A percentile compares a stretch with the other conserved stretches of the same genome.
Evolutionary conservation across 176 grass and related monocot genomes (phyloP).

Genomic region (Cenchrus purpureus): DNA sequence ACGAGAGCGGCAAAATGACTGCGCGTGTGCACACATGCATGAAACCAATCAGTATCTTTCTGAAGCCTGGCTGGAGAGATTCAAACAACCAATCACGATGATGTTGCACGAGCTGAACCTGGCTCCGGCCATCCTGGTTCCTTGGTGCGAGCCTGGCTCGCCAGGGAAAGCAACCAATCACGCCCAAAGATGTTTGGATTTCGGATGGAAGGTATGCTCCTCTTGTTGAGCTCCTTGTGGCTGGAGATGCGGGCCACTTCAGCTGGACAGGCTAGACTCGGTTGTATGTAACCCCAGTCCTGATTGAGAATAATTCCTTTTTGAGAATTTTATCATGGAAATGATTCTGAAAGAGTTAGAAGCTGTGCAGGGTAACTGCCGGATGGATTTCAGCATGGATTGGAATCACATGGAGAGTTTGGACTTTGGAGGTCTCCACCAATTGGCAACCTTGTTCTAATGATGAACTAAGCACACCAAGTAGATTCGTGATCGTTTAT

Average conservation of each 20-base stretch:
- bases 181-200: not conserved
- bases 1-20: too few relatives aligned
- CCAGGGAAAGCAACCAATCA: too few relatives aligned
- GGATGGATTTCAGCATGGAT: not conserved
- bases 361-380: not conserved
- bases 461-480: not conserved
- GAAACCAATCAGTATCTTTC: too few relatives aligned
- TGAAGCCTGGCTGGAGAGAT: too few relatives aligned
- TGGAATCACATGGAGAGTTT: not conserved
- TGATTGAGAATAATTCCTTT: not conserved
- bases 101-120: too few relatives aligned
- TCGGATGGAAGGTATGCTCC: not conserved
- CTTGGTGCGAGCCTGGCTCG: too few relatives aligned
- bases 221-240: not conserved
- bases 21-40: too few relatives aligned
- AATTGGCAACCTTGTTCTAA: not conserved
- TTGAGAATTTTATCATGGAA: not conserved
- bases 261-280: not conserved
- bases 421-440: not conserved
- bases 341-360: not conserved
- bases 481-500: too few relatives aligned
- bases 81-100: too few relatives aligned
- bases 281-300: not conserved
- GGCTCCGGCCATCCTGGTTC: too few relatives aligned
- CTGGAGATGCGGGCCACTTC: not conserved